Percentiles rank a stretch among this genome's conserved stretches.
Evolutionary conservation across 2,329 filamentous ascomycete genomes (phyloP).

Genomic region (Exophiala sideris): DNA sequence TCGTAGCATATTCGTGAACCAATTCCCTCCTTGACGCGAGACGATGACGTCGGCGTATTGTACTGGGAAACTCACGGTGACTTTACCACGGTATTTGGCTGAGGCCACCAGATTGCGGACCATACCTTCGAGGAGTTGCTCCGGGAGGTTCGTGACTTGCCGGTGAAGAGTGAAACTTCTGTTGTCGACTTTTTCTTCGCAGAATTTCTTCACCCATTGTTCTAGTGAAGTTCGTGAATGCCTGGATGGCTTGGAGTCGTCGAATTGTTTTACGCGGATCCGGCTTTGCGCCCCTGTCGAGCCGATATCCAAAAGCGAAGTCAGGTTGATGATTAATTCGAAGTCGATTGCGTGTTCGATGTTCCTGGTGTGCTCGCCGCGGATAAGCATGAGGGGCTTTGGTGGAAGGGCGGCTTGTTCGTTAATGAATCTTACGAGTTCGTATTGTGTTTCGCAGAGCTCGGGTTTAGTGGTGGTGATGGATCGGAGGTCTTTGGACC

Average conservation of each 20-base stretch:
- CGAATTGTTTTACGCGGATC: slow-evolving; percentile 23
- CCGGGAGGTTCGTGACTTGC: slow-evolving; percentile 13
- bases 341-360: slow-evolving; percentile 26
- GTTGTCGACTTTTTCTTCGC: slow-evolving; percentile 26
- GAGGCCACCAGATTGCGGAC: slow-evolving; percentile 30
- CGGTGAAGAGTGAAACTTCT: slow-evolving; percentile 23
- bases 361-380: slow-evolving; percentile 21
- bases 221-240: slow-evolving; percentile 20
- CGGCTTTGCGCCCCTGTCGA: slow-evolving; percentile 8
- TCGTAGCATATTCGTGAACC: slow-evolving; percentile 28
- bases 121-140: slow-evolving; percentile 28
- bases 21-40: slow-evolving; percentile 25
- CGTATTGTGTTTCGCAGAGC: slow-evolving; percentile 25
- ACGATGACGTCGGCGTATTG: slow-evolving; percentile 27
- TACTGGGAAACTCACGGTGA: slow-evolving; percentile 28
- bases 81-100: slow-evolving; percentile 28
- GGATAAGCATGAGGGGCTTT: slow-evolving; percentile 30
- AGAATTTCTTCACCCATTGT: slow-evolving; percentile 28
- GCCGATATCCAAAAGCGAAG: slow-evolving; percentile 26
- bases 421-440: slow-evolving; percentile 29
- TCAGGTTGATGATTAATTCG: slow-evolving; percentile 30
- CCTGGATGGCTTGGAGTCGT: slow-evolving; percentile 9
- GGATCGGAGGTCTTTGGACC: slow-evolving; percentile 29
- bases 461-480: slow-evolving; percentile 29
- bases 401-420: slow-evolving; percentile 32